Evolutionary conservation across 169 alveolate genomes (phyloP).

Genomic region (Plasmodium malariae): DNA sequence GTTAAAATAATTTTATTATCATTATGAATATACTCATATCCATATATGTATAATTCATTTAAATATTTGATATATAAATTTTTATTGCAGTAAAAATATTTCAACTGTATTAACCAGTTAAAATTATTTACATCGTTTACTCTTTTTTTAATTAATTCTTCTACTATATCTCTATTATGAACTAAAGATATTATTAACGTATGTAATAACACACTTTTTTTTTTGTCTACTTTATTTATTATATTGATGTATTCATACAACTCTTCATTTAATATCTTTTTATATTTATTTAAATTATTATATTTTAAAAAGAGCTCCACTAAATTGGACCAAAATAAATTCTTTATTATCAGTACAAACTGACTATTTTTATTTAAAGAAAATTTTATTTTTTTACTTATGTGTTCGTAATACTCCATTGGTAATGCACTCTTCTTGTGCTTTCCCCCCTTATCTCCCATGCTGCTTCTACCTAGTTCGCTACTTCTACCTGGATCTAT

Average conservation of each 20-base stretch:
- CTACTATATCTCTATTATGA: constrained; percentile 70
- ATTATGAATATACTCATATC: constrained; percentile 97
- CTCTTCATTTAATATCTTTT: constrained; percentile 65
- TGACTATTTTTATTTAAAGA: constrained; percentile 62
- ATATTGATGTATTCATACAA: constrained; percentile 65
- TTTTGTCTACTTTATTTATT: constrained; percentile 63
- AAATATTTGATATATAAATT: constrained; percentile 70
- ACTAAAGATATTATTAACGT: constrained; percentile 67
- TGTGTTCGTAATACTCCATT: constrained; percentile 5
- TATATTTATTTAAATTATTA: constrained; percentile 54
- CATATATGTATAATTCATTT: constrained; percentile 92
- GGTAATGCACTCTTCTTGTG: background rate
- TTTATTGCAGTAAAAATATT: constrained; percentile 61
- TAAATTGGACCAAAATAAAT: constrained; percentile 70
- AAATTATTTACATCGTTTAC: constrained; percentile 58
- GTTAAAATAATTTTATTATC: constrained; percentile 97
- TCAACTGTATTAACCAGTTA: constrained; percentile 73
- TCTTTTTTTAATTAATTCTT: constrained; percentile 65
- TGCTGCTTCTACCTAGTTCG: background rate
- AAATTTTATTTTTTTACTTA: constrained; percentile 53
- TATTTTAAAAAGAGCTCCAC: constrained; percentile 58
- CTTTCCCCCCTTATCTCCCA: background rate
- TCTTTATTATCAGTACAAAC: constrained; percentile 57
- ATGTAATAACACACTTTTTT: constrained; percentile 71
- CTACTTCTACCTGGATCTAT: background rate